A percentile compares a stretch with the other conserved stretches of the same genome.
Evolutionary conservation across 441 rosid species (phyloP).

Genomic region (Erysimum cheiri): DNA sequence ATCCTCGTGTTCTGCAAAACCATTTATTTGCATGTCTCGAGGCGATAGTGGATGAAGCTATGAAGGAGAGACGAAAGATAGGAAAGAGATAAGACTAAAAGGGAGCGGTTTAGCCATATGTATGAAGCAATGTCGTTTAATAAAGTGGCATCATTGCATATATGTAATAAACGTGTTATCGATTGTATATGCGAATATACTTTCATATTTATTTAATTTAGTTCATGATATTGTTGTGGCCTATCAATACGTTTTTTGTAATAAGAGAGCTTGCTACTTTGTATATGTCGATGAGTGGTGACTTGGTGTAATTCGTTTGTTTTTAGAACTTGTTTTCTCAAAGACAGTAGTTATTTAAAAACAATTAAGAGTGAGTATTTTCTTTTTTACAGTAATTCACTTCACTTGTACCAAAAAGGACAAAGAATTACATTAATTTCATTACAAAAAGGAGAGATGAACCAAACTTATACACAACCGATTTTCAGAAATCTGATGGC

Average conservation of each 20-base stretch:
- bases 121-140: too few relatives aligned
- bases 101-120: too few relatives aligned
- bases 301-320: background rate
- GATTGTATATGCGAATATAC: background rate
- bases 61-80: too few relatives aligned
- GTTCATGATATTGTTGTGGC: background rate
- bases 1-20: background rate
- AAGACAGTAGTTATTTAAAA: too few relatives aligned
- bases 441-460: background rate
- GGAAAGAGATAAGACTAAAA: too few relatives aligned
- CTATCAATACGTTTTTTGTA: background rate
- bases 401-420: background rate
- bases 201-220: background rate
- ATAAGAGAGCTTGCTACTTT: background rate
- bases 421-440: background rate
- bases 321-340: background rate
- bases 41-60: too few relatives aligned
- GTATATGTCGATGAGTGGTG: background rate
- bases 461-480: background rate
- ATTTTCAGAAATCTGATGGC: too few relatives aligned
- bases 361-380: too few relatives aligned
- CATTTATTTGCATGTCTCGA: background rate
- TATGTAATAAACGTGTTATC: background rate
- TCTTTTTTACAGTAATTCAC: background rate
- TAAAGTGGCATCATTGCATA: too few relatives aligned